A percentile compares a stretch with the other conserved stretches of the same genome.
Conservation (phyloP, 2,329 filamentous ascomycete species). For the Colletotrichum chrysophilum region DNA sequence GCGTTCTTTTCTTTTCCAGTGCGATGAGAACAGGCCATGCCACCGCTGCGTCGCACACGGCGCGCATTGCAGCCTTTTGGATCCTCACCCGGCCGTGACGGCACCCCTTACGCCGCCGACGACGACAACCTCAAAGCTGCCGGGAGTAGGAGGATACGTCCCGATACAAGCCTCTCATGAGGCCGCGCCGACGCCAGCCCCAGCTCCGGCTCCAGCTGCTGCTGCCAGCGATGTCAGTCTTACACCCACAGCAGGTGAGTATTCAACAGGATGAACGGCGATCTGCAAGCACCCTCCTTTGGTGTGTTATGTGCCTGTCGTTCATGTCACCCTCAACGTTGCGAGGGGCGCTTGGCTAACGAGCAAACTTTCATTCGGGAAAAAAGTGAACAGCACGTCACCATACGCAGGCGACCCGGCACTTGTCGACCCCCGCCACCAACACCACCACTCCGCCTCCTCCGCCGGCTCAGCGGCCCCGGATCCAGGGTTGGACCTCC, state of each 20-base stretch:
- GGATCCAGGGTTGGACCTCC: constrained; percentile 22
- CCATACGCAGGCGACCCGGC: neutral
- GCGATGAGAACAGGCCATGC: constrained; percentile 40
- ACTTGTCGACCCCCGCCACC: neutral
- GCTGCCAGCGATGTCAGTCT: neutral
- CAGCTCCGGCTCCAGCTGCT: neutral
- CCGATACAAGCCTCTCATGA: neutral
- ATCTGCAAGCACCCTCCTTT: neutral
- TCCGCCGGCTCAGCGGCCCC: neutral
- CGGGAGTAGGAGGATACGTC: neutral
- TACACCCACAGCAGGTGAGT: constrained; percentile 12
- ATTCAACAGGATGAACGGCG: neutral
- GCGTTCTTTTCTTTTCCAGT: neutral
- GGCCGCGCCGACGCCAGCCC: neutral
- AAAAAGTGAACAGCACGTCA: neutral
- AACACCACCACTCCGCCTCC: neutral
- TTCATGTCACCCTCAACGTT: neutral
- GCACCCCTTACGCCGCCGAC: neutral
- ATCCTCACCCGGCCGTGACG: neutral
- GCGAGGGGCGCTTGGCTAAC: neutral
- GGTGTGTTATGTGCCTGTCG: neutral
- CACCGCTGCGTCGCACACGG: constrained; percentile 38
- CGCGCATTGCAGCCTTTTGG: constrained; percentile 32
- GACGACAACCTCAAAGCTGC: constrained; percentile 2
- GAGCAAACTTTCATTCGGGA: neutral